Evolutionary conservation across 257 asterid genomes (phyloP).

Genomic region (Nicotiana tabacum): DNA sequence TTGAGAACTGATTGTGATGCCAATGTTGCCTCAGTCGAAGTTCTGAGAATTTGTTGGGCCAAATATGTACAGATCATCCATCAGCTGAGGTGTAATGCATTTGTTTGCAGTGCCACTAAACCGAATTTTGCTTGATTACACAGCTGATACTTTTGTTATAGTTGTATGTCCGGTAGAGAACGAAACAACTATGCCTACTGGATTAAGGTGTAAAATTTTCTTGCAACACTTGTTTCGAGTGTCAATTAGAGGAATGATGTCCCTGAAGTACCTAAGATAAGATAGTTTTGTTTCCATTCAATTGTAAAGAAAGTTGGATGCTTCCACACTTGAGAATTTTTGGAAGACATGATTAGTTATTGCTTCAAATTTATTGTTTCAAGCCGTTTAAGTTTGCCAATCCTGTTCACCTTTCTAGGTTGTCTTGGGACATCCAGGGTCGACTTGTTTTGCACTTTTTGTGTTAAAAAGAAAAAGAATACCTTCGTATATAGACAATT

Average conservation of each 20-base stretch:
- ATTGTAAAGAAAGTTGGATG: not conserved
- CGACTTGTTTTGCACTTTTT: not conserved
- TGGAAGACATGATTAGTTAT: not conserved
- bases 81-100: slow-evolving; percentile 6
- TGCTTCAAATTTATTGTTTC: not conserved
- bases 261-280: not conserved
- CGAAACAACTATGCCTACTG: not conserved
- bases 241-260: not conserved
- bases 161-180: not conserved
- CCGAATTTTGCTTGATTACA: not conserved
- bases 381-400: not conserved
- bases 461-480: not conserved
- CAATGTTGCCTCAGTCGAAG: not conserved
- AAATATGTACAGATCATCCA: slow-evolving; percentile 12
- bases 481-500: not conserved
- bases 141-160: not conserved
- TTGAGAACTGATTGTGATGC: not conserved
- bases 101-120: slow-evolving; percentile 3
- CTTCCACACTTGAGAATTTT: not conserved
- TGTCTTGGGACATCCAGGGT: not conserved
- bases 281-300: not conserved
- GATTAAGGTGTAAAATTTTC: not conserved
- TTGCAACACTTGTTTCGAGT: not conserved
- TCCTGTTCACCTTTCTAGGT: not conserved
- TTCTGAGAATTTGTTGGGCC: not conserved